Base-by-base conservation (phyloP, 495 filamentous ascomycete species). In the Astrocystis sublimbata region DNA sequence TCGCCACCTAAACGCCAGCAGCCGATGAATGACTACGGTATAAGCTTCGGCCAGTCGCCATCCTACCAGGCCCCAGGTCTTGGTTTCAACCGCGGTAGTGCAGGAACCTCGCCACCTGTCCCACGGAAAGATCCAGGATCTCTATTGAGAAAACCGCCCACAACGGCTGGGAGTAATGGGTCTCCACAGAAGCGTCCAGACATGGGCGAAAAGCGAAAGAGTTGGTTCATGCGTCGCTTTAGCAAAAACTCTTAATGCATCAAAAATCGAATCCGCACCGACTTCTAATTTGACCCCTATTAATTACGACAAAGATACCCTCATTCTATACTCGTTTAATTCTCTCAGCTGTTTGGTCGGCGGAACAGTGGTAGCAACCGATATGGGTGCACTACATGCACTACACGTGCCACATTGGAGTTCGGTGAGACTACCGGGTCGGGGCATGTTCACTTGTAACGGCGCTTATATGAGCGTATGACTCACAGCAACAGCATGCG, bases 141-240 rank as follows among this genome's bases (percentile, higher is more conserved):
- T 50, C 46, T 78, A 6, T 41, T 73, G 55, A 72, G 68, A 56
- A 78, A 79, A 53, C 64, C 75, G 10, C 66, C 70, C 12, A 66
- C 66, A 52, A 23, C 66, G 21, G 40, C 47, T 15, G 63, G 13
- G 55, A 66, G 26, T 65, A 73, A 46, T 64, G 71, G 41, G 33
- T 62, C 60, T 10, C 61, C 64, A 23, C 74, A 73, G 68, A 71
- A 69, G 43, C 73, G 70, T 56, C 71, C 79, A 30, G 65, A 77
- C 47, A 65, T 71, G 56, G 78, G 63, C 28, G 86, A 92, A 61
- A 96, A 96, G 79, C 81, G 88, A 60, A 92, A 91, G 81, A 91
- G 91, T 69, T 96, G 92, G 92, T 87, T 97, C 59, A 86, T 89
- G 71, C 85, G 84, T 54, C 81, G 88, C 17, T 94, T 96, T 72